A percentile compares a stretch with the other conserved stretches of the same genome.
Conservation (phyloP, 2,329 filamentous ascomycete species). For the Geoglossum cookeanum region DNA sequence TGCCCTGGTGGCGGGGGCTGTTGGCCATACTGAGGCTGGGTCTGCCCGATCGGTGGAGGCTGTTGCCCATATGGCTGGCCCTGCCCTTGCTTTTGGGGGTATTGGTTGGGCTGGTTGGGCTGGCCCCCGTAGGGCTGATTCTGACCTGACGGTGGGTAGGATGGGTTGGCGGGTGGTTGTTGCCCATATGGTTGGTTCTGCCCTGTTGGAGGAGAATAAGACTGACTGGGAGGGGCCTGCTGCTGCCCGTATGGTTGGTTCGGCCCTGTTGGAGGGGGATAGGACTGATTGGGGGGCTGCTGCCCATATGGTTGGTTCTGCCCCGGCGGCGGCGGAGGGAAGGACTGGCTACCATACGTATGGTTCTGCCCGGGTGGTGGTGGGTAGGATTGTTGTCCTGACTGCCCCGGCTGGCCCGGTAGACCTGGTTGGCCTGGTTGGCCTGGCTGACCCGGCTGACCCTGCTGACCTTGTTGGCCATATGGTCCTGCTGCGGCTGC, state of each 20-base stretch:
- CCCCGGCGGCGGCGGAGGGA: background rate
- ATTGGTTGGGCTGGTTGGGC: background rate
- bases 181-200: background rate
- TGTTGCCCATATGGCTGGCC: background rate
- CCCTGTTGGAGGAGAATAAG: background rate
- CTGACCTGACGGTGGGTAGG: background rate
- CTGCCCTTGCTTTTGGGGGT: background rate
- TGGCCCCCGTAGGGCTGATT: too few relatives aligned
- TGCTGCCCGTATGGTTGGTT: background rate
- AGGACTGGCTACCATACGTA: background rate
- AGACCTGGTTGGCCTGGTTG: background rate
- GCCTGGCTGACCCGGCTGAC: background rate
- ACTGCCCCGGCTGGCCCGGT: background rate
- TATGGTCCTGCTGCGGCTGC: background rate
- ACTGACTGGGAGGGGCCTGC: background rate
- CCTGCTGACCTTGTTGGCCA: too few relatives aligned
- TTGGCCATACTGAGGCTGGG: background rate
- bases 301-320: background rate
- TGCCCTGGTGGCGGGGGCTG: background rate
- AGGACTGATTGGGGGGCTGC: background rate
- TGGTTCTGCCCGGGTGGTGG: background rate
- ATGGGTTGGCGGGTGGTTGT: background rate
- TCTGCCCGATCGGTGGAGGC: background rate
- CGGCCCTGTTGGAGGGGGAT: background rate
- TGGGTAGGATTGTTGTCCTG: background rate